Conservation (phyloP, 208 protist genomes). For the Acanthamoeba castellanii region DNA sequence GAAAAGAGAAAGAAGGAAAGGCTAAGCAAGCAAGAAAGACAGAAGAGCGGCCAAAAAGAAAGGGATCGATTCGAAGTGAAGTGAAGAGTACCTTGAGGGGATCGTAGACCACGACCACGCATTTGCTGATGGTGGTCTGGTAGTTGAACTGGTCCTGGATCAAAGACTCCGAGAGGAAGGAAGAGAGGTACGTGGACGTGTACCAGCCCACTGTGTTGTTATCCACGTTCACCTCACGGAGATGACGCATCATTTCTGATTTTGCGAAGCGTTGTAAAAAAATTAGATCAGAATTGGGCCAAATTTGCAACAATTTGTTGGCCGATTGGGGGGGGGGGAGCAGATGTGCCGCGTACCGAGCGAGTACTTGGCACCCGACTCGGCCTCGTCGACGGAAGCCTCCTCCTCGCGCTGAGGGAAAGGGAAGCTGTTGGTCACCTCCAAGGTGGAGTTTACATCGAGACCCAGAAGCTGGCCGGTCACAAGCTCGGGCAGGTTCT, state of each 20-base stretch:
- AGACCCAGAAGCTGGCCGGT: conserved; percentile 90
- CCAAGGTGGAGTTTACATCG: conserved; percentile 88
- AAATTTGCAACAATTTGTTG: background rate
- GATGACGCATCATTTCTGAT: conserved; percentile 90
- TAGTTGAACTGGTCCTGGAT: conserved; percentile 92
- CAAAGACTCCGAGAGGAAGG: conserved; percentile 85
- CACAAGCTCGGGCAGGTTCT: conserved; percentile 87
- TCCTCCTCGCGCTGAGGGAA: conserved; percentile 81
- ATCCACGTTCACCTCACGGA: conserved; percentile 92
- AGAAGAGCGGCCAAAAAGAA: background rate
- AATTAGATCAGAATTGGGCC: background rate
- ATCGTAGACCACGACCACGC: conserved; percentile 89
- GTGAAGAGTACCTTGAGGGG: conserved; percentile 78
- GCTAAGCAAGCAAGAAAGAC: background rate
- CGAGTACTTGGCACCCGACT: conserved; percentile 69
- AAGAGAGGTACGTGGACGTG: conserved; percentile 88
- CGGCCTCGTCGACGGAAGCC: conserved; percentile 76
- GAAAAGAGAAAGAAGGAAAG: background rate
- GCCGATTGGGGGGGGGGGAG: background rate
- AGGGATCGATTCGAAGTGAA: background rate
- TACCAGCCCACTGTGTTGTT: conserved; percentile 93
- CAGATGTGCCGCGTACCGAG: background rate
- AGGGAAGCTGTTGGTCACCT: conserved; percentile 92
- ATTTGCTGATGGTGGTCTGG: conserved; percentile 88
- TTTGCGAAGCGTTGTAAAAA: background rate